Percentiles rank a stretch among this genome's conserved stretches.
Evolutionary conservation across 1,284 basidiomycete species (phyloP).

Genomic region (Cryptococcus jaspeensis): DNA sequence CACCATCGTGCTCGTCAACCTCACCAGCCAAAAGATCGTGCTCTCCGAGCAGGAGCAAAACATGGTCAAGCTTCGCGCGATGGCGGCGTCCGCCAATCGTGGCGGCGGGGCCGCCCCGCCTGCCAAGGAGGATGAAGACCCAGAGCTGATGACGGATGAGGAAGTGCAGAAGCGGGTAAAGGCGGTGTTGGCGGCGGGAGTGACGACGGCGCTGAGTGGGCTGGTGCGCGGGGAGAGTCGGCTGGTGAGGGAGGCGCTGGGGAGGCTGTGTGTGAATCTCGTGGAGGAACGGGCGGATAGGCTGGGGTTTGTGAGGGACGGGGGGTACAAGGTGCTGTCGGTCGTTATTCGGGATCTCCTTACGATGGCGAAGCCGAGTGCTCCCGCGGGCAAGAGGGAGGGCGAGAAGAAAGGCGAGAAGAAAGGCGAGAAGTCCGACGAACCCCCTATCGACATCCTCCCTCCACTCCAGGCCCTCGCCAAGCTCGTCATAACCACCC

Average conservation of each 20-base stretch:
- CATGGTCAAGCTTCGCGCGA: constrained; percentile 68
- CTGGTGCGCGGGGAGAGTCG: constrained; percentile 56
- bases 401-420: background rate
- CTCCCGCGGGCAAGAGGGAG: background rate
- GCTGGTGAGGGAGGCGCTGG: constrained; percentile 49
- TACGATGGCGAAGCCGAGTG: constrained; percentile 2
- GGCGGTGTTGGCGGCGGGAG: constrained; percentile 62
- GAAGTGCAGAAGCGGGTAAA: constrained; percentile 63
- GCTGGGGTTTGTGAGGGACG: constrained; percentile 75
- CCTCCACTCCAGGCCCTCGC: constrained; percentile 82
- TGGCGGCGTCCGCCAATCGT: constrained; percentile 57
- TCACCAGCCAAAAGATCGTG: constrained; percentile 67
- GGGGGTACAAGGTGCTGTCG: constrained; percentile 72
- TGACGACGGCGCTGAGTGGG: constrained; percentile 62
- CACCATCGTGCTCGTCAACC: constrained; percentile 68
- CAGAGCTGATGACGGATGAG: constrained; percentile 57
- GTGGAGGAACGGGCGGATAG: constrained; percentile 74
- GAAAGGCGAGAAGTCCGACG: background rate
- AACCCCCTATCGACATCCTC: constrained; percentile 54
- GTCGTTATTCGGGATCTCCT: constrained; percentile 56
- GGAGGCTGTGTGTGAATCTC: constrained; percentile 66
- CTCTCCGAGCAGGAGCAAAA: constrained; percentile 76
- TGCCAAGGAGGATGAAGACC: constrained; percentile 24
- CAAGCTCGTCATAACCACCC: constrained; percentile 86
- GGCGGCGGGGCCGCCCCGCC: constrained; percentile 22